phyloP scores from a whole-genome alignment of 306 rosid species.

The Acacia crassicarpa region DNA sequence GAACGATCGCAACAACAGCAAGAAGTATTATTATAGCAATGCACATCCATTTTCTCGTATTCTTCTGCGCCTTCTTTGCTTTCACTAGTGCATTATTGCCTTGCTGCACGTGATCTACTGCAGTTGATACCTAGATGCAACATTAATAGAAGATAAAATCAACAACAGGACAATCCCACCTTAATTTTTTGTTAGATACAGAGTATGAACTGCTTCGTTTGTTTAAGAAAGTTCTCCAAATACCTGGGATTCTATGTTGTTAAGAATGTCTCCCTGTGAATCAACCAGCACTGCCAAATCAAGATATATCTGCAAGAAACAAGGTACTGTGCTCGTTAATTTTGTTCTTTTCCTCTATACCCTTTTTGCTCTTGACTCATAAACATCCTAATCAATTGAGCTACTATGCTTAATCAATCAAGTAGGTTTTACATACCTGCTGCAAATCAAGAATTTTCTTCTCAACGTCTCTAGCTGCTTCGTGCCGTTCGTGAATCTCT shows the following conservation, averaged over 20 bases:
- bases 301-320: constrained; percentile 71
- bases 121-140: constrained; percentile 70
- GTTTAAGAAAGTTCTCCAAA: constrained; percentile 14
- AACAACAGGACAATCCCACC: constrained; percentile 9
- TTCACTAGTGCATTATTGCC: constrained; percentile 72
- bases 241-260: constrained; percentile 91
- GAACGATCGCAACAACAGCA: constrained; percentile 52
- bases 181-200: not conserved
- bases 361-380: not conserved
- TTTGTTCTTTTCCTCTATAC: too few species aligned
- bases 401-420: not conserved
- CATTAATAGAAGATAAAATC: not conserved
- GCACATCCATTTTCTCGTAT: constrained; percentile 93
- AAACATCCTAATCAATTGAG: constrained; percentile 1
- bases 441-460: constrained; percentile 88
- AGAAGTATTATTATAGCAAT: constrained; percentile 84
- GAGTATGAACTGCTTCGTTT: not conserved
- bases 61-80: constrained; percentile 83
- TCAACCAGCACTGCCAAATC: constrained; percentile 93
- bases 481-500: constrained; percentile 95
- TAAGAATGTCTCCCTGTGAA: constrained; percentile 90
- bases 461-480: constrained; percentile 89
- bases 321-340: not conserved
- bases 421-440: constrained; percentile 54
- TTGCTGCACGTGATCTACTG: constrained; percentile 92